Evolutionary conservation across 2,329 filamentous ascomycete genomes (phyloP), one percentile per base, ranked within the genome.

Genomic region (Fusarium illudens): DNA sequence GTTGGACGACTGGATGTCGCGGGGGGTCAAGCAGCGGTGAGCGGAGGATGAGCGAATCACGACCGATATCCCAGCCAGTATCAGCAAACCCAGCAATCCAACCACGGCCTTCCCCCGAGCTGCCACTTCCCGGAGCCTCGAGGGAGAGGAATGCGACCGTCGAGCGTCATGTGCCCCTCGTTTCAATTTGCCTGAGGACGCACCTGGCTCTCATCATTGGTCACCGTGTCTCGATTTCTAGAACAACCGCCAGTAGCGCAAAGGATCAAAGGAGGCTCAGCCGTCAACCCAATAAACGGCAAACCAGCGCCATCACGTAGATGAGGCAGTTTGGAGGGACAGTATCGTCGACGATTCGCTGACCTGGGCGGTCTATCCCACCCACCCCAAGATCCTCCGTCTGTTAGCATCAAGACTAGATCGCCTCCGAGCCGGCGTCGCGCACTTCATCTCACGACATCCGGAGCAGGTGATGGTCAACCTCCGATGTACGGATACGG

Each of bases 171-270:
- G 72, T 74, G 72, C 59, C 64, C 58, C 60, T 58, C 59, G 62
- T 60, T 62, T 68, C 67, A 65, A 60, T 60, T 58, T 67, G 60
- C 54, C 32, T 57, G 55, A 65, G 51, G 55, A 60, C 42, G 52
- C 58, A 65, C 62, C 60, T 66, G 54, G 59, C 48, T 42, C 27
- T 53, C 48, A 17, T 66, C 61, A 74, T 75, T 75, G 74, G 74
- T 42, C 57, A 39, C 52, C 27, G 60, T 51, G 44, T 53, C 55
- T 65, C 50, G 68, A 75, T 76, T 76, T 77, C 73, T 76, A 73
- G 74, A 68, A 76, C 69, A 77, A 72, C 75, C 76, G 76, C 76
- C 73, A 66, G 75, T 76, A 74, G 74, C 76, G 76, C 75, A 70
- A 57, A 64, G 44, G 42, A 56, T 63, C 53, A 57, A 62, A 73